Evolutionary conservation across 352 stramenopile genomes (phyloP).

Genomic region (Discostella stelligera): DNA sequence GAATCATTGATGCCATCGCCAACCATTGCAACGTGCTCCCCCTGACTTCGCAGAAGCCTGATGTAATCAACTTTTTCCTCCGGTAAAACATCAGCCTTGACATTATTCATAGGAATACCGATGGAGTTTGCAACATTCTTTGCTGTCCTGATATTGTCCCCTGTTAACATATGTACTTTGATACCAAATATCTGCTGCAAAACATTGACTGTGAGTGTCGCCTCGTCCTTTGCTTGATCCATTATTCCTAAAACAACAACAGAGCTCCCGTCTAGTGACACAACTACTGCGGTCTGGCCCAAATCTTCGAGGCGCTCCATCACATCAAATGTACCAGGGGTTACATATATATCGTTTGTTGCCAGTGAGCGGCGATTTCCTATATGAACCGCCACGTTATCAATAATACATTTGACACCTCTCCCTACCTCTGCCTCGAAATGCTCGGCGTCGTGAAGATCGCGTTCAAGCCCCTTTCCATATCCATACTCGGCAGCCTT

Average conservation of each 20-base stretch:
- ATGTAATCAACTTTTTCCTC: slow-evolving; percentile 92
- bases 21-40: slow-evolving; percentile 92
- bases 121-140: slow-evolving; percentile 90
- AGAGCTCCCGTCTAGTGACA: slow-evolving; percentile 89
- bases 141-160: slow-evolving; percentile 94
- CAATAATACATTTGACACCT: slow-evolving; percentile 55
- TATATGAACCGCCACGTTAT: slow-evolving; percentile 86
- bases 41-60: slow-evolving; percentile 87
- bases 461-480: slow-evolving; percentile 26
- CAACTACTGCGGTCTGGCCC: slow-evolving; percentile 93
- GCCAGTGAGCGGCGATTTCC: slow-evolving; percentile 90
- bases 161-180: slow-evolving; percentile 99
- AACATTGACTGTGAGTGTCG: slow-evolving; percentile 87
- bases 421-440: slow-evolving; percentile 58
- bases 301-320: slow-evolving; percentile 67
- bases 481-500: slow-evolving; percentile 51
- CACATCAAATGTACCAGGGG: slow-evolving; percentile 75
- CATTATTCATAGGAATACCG: slow-evolving; percentile 86
- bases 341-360: slow-evolving; percentile 45
- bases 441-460: slow-evolving; percentile 32
- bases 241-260: slow-evolving; percentile 84
- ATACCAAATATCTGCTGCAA: slow-evolving; percentile 88
- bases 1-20: slow-evolving; percentile 99
- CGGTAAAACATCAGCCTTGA: slow-evolving; percentile 95
- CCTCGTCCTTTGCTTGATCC: slow-evolving; percentile 89